phyloP scores from a whole-genome alignment of 2,329 filamentous ascomycete species.

The Colletotrichum eleusines region DNA sequence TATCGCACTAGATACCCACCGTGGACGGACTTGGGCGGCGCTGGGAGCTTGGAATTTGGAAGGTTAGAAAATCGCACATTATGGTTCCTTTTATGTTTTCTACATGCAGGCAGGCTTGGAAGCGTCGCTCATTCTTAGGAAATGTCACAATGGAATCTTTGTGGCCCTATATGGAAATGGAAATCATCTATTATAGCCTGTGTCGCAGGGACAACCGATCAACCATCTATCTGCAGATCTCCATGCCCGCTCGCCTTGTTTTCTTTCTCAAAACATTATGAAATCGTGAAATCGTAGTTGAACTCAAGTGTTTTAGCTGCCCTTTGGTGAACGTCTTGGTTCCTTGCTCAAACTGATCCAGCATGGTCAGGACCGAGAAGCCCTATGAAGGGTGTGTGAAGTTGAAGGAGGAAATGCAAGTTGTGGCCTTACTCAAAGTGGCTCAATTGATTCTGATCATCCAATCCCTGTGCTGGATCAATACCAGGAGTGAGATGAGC shows the following conservation, averaged over 20 bases:
- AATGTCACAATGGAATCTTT: slow-evolving; percentile 1
- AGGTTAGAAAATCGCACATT: slow-evolving; percentile 29
- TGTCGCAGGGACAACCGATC: slow-evolving; percentile 27
- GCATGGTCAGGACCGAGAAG: too few relatives aligned
- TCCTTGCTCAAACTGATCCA: neutral
- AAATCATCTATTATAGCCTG: slow-evolving; percentile 8
- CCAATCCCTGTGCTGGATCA: neutral
- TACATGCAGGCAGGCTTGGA: neutral
- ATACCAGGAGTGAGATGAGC: neutral
- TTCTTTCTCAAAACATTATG: neutral
- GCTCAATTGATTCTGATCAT: neutral
- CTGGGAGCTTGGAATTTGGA: slow-evolving; percentile 20
- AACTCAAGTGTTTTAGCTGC: neutral
- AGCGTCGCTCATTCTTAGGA: slow-evolving; percentile 36
- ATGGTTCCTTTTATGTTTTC: neutral
- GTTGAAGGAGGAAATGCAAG: neutral
- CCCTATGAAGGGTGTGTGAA: neutral
- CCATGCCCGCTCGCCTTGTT: neutral
- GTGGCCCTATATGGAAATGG: neutral
- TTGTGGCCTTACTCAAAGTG: neutral
- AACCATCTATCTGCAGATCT: neutral
- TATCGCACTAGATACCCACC: slow-evolving; percentile 44
- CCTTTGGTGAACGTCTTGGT: neutral
- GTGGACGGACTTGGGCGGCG: slow-evolving; percentile 40
- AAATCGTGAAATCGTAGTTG: neutral